These are phyloP conservation scores for Hyphopichia fennica DNA, from an alignment of 1,139 yeast genomes.

Conservation along the genomic window DNA sequence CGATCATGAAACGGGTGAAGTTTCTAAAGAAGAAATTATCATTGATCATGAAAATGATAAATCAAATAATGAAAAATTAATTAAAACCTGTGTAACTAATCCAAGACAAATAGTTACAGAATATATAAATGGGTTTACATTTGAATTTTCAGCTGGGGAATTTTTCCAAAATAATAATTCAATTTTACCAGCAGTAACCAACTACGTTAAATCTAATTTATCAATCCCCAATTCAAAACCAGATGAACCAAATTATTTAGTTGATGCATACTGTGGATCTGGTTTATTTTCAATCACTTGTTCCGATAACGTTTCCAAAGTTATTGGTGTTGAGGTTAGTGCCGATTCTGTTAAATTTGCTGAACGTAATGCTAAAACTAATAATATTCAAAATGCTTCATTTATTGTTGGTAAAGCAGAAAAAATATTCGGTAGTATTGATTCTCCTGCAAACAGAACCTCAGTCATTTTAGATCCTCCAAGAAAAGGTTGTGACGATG, in stretches of 20 bases:
- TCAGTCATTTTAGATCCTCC: conserved; percentile 96
- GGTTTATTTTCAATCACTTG: conserved; percentile 91
- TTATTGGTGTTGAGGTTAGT: conserved; percentile 92
- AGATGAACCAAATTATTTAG: conserved; percentile 59
- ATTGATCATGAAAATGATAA: conserved; percentile 7
- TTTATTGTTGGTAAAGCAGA: conserved; percentile 94
- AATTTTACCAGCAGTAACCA: conserved; percentile 78
- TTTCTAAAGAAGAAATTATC: conserved; percentile 25
- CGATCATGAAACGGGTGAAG: conserved; percentile 33
- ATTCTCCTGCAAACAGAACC: conserved; percentile 67
- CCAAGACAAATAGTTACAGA: conserved; percentile 81
- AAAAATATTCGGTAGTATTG: conserved; percentile 75
- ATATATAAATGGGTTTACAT: conserved; percentile 29
- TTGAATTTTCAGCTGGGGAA: conserved; percentile 33
- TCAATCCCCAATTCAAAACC: conserved; percentile 37
- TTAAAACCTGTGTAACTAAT: conserved; percentile 63
- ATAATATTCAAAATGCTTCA: conserved; percentile 71
- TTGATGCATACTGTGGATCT: conserved; percentile 97
- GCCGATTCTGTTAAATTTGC: conserved; percentile 93
- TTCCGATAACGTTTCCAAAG: conserved; percentile 73
- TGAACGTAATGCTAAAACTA: conserved; percentile 70
- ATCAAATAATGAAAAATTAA: conserved; percentile 17
- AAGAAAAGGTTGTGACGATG: conserved; percentile 92
- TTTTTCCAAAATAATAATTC: conserved; percentile 80
- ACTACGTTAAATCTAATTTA: conserved; percentile 74